These are phyloP conservation scores for Grammothele lineata DNA, from an alignment of 768 basidiomycete genomes.

Conservation along the genomic window DNA sequence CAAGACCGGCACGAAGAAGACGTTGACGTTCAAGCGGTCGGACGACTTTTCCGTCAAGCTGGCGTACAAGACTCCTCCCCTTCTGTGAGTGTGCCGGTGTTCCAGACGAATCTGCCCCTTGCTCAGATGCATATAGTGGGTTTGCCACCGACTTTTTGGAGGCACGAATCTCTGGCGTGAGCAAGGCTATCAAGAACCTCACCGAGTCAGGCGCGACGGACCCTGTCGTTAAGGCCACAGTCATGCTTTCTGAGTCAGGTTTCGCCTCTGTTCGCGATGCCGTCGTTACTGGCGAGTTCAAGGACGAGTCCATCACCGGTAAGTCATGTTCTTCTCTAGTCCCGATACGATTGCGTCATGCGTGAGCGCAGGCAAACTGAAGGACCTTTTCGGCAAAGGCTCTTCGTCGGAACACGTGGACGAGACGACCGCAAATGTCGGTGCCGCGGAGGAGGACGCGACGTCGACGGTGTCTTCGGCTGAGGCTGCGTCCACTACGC, in stretches of 20 bases:
- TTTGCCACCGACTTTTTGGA: conserved; percentile 70
- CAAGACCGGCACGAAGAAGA: conserved; percentile 79
- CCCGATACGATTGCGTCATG: conserved; percentile 8
- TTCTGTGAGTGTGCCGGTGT: conserved; percentile 45
- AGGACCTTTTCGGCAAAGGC: conserved; percentile 76
- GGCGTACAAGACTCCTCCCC: conserved; percentile 63
- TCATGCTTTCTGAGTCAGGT: conserved; percentile 82
- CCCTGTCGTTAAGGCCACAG: conserved; percentile 81
- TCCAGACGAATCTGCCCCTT: too few relatives aligned
- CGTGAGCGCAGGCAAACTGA: conserved; percentile 66
- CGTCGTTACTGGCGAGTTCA: conserved; percentile 73
- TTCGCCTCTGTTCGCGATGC: conserved; percentile 81
- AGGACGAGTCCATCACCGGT: conserved; percentile 77
- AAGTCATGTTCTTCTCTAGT: conserved; percentile 15
- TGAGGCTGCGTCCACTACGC: conserved; percentile 29
- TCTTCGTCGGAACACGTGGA: conserved; percentile 33
- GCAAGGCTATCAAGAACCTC: conserved; percentile 75
- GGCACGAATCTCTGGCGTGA: conserved; percentile 66
- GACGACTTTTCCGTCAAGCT: conserved; percentile 80
- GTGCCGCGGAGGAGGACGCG: conserved; percentile 25
- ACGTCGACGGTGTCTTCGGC: conserved; percentile 20
- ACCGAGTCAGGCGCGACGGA: conserved; percentile 78
- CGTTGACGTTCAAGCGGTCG: conserved; percentile 78
- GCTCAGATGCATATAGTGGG: conserved; percentile 44
- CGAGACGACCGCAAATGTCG: conserved; percentile 32